Base-by-base conservation (phyloP, 2,329 filamentous ascomycete genomes). In the Iodosphaeria phyllophila region DNA sequence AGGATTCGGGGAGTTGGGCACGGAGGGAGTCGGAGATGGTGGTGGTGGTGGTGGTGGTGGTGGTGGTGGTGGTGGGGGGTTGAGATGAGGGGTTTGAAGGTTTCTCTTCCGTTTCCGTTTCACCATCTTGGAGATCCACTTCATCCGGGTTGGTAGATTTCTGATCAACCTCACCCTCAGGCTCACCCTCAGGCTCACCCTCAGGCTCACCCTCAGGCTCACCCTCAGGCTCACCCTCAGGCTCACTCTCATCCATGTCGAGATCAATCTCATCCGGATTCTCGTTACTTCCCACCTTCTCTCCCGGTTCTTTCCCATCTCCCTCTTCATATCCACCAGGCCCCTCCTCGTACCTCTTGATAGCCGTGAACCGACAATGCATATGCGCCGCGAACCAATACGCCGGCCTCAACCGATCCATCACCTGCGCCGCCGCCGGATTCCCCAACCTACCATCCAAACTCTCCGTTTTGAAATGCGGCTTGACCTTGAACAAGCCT, bases 301-400 rank as follows among this genome's bases (percentile, higher is more conserved):
- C n/a, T 20, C 7, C 19, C 13, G 19, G 19, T 9, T 13, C 7
- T n/a, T 10, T 10, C 5, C 19, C n/a, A 20, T 9, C 7, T 20
- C 19, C n/a, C 12, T 22, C 20, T 22, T 13, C 4, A 10, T 11
- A n/a, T 13, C n/a, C 16, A 9, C 11, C 15, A 13, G n/a, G n/a
- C n/a, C n/a, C n/a, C n/a, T n/a, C n/a, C 2, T 47, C 34, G 29
- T 70, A 73, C n/a, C 33, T 52, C 43, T 65, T 74, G 33, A 69
- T 46, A 1, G 84, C 89, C 1, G 74, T 51, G 44, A 76, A 95
- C 43, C 86, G 91, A 54, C 77, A 73, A 48, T 98, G 89, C 52
- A 95, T 51, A 49, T 98, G 89, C 3, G 84, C 89, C 18, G 78
- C 75, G 44, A 95, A 93, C 89, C 89, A 98, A 44, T 82, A 75